These are phyloP conservation scores for Neurospora africana DNA, from an alignment of 495 filamentous ascomycete genomes.

Conservation along the genomic window DNA sequence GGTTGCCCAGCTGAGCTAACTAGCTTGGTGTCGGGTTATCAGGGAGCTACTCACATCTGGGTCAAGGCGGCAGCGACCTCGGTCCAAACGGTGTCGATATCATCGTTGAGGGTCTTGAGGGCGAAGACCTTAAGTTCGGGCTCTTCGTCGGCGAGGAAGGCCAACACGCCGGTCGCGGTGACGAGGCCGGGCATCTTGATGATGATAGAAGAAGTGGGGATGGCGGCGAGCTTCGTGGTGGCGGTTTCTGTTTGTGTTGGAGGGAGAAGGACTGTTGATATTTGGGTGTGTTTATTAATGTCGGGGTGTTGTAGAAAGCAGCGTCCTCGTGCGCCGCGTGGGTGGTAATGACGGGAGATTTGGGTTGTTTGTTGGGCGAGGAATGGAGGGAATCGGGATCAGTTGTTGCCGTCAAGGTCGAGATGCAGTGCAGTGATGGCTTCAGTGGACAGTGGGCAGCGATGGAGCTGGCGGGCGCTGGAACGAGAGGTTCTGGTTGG, in stretches of 20 bases:
- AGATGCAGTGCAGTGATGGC: background rate
- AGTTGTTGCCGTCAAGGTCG: background rate
- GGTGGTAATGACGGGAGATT: background rate
- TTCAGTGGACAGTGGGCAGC: background rate
- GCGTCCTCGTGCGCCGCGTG: background rate
- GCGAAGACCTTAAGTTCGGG: conserved; percentile 87
- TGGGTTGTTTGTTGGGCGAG: background rate
- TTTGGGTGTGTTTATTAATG: background rate
- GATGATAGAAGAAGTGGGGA: background rate
- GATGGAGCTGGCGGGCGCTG: conserved; percentile 3
- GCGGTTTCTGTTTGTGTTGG: background rate
- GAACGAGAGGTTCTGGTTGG: background rate
- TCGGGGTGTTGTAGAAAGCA: background rate
- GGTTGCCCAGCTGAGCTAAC: conserved; percentile 7
- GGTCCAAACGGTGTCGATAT: conserved; percentile 94
- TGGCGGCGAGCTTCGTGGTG: background rate
- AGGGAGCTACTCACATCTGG: conserved; percentile 63
- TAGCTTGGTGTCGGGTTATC: background rate
- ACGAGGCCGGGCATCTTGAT: conserved; percentile 79
- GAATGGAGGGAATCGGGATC: conserved; percentile 2
- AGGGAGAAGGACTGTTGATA: background rate
- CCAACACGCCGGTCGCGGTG: conserved; percentile 88
- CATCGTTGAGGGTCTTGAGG: conserved; percentile 82
- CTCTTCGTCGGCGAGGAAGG: conserved; percentile 91
- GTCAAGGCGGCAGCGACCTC: conserved; percentile 86